Evolutionary conservation across 495 filamentous ascomycete genomes (phyloP), one percentile per base, ranked within the genome.

Genomic region (Podospora bellae-mahoneyi): DNA sequence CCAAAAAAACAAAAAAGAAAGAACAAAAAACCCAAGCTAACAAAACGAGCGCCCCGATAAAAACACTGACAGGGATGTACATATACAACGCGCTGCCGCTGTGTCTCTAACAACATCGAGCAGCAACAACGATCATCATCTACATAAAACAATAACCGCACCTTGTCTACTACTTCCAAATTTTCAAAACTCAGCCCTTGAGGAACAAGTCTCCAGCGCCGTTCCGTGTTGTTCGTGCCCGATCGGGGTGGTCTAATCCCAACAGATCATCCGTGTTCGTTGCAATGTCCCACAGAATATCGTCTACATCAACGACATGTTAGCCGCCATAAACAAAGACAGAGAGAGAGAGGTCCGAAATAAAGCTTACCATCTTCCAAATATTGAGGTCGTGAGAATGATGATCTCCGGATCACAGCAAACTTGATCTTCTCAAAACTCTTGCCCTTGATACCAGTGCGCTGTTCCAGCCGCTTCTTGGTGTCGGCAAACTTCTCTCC

Each of bases 381-480:
- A 81, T 96, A 97, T 65, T 86, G 82, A 4, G 94, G 90, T 72
- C 85, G 90, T 20, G 90, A 87, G 78, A 90, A 96, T 7, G 78
- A 75, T 28, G 83, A 77, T 64, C 90, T 85, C 68, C 87, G 86
- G 6, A 97, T 84, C 58, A 97, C 79, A 5, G 93, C 92, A 82
- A 99, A 97, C 79, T 94, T 97, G 77, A 98, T 93, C 84, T 97
- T 99, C 78, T 99, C 95, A 70, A 98, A 95, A 66, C 92, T 92
- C 82, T 98, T 98, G 70, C 95, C 95, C 81, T 97, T 98, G 77
- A 99, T 88, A 15, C 93, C 93, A 2, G 91, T 96, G 61, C 95
- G 86, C 75, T 91, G 92, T 72, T 92, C 92, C 3, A 99, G 83
- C 26, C 95, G 88, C 73, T 94, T 89, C 81, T 93, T 96, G 62